These are phyloP conservation scores for Asterochloris sp. DNA, from an alignment of 139 green algal genomes.

Conservation along the genomic window DNA sequence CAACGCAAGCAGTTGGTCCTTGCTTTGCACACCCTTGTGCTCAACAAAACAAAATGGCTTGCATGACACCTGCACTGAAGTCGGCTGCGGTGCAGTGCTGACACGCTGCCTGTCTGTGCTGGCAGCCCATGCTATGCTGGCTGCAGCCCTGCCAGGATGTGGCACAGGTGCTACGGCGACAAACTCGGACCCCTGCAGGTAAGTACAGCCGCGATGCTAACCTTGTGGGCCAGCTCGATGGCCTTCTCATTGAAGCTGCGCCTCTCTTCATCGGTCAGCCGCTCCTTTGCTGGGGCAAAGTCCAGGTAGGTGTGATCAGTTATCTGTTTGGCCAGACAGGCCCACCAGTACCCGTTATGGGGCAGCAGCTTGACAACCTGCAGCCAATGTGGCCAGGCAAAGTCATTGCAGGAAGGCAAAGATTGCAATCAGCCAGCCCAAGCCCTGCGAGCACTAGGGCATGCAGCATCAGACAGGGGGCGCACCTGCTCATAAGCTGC, in stretches of 20 bases:
- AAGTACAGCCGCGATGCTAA: neutral
- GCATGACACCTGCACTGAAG: too few relatives aligned
- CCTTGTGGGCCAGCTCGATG: conserved; percentile 51
- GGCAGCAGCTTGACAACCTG: conserved; percentile 44
- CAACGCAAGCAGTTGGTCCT: too few relatives aligned
- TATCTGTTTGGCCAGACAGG: conserved; percentile 54
- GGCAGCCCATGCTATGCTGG: neutral
- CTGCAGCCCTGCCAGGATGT: neutral
- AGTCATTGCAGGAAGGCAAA: neutral
- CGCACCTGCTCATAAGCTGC: neutral
- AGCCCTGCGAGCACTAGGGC: too few relatives aligned
- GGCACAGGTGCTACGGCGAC: neutral
- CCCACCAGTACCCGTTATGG: conserved; percentile 24
- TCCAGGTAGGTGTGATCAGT: conserved; percentile 40
- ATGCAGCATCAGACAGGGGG: too few relatives aligned
- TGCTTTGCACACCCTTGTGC: too few relatives aligned
- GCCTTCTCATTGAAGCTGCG: conserved; percentile 47
- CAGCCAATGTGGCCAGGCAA: conserved; percentile 22
- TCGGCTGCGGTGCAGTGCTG: too few relatives aligned
- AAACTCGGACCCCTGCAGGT: too few relatives aligned
- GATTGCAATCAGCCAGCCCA: too few relatives aligned
- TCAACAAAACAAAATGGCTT: too few relatives aligned
- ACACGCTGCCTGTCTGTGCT: too few relatives aligned
- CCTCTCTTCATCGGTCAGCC: conserved; percentile 6
- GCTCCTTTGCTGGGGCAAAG: neutral